Evolutionary conservation across 495 filamentous ascomycete species (phyloP), one percentile per base, ranked within the genome.

Genomic region (Annulohypoxylon bovei): DNA sequence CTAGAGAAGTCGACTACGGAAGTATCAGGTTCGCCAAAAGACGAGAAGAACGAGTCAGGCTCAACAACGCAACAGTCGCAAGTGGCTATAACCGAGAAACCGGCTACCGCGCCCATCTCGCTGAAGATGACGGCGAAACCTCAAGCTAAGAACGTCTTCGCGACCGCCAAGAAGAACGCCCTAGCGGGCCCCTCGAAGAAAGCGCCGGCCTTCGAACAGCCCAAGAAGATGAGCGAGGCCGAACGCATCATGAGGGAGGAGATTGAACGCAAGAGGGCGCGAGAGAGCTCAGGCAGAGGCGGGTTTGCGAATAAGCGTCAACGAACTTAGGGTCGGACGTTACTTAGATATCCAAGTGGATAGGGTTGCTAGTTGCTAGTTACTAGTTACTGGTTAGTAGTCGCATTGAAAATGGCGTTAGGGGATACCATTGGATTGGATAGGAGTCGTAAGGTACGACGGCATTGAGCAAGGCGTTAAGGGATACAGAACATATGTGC

Each of bases 191-290:
- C 83, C 2, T 81, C 84, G 11, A 91, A 91, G 81, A 92, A 91
- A 75, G 80, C 84, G 4, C 55, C 70, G 0, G 77, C 82, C 28
- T 76, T 76, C n/a, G 83, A 88, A 54, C 85, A 83, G 44, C 86
- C 87, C 2, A 92, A 91, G 67, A 93, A 91, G 82, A 93, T 95
- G 86, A 92, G 90, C 67, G 91, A 95, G 77, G 91, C 91, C n/a
- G 93, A 96, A 68, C 84, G 93, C 62, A 95, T 95, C 64, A 97
- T 97, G 93, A 92, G 90, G 77, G 90, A 92, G 66, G 93, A 95
- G 71, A 84, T 92, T 74, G 90, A 95, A 71, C 82, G 86, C 35
- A 95, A 94, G 76, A 84, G 89, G 46, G 71, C 76, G 12, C 82
- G 87, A 23, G 88, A 84, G 37, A 55, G 57, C 4, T 74, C 73